These are phyloP conservation scores for Lathyrus oleraceus DNA, from an alignment of 306 rosid genomes.

Conservation along the genomic window DNA sequence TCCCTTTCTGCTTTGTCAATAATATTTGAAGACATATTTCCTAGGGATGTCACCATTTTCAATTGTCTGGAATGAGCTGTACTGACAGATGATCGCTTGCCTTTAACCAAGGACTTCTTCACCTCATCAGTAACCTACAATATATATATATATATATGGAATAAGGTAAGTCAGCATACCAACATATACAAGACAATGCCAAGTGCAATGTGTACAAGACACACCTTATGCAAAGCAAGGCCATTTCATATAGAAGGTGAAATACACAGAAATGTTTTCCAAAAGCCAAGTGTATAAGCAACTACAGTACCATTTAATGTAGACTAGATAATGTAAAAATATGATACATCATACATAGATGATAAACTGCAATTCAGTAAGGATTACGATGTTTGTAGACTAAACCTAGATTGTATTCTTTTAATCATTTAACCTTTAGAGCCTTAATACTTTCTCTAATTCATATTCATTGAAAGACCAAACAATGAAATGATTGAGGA, in stretches of 20 bases:
- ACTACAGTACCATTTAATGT: neutral
- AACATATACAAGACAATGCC: conserved; percentile 24
- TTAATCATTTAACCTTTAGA: neutral
- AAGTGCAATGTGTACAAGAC: conserved; percentile 11
- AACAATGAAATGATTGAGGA: neutral
- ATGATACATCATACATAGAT: neutral
- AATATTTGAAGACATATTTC: conserved; percentile 46
- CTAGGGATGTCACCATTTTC: conserved; percentile 51
- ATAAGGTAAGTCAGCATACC: conserved; percentile 31
- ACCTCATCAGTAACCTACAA: conserved; percentile 61
- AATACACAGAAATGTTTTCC: neutral
- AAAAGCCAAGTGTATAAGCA: conserved; percentile 24
- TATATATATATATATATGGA: conserved; percentile 39
- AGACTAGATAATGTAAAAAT: conserved; percentile 17
- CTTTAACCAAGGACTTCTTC: conserved; percentile 58
- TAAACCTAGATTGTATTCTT: neutral
- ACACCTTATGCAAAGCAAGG: conserved; percentile 29
- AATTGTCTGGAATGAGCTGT: conserved; percentile 51
- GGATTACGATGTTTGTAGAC: neutral
- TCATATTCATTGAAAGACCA: neutral
- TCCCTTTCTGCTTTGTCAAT: conserved; percentile 50
- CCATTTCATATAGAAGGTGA: neutral
- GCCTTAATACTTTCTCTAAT: neutral
- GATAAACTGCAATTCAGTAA: neutral
- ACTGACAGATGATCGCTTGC: conserved; percentile 64